phyloP scores from a whole-genome alignment of 257 asterid genomes.

The Euphrasia confusa region DNA sequence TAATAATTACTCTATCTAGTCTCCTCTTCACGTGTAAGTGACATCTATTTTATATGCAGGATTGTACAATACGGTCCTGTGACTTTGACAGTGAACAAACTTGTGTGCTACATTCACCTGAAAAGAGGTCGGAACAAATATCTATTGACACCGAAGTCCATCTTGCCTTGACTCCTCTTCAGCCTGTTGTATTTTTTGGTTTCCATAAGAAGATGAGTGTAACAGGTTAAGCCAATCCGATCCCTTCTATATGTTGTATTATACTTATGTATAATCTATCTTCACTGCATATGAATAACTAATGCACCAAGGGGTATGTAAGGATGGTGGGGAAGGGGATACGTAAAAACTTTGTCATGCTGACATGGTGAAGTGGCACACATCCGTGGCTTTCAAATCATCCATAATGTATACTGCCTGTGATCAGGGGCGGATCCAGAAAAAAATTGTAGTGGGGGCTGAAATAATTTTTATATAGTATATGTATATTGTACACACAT shows the following conservation, averaged over 20 bases:
- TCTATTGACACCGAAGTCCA: slow-evolving; percentile 93
- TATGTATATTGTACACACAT: too few species aligned
- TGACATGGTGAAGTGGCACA: slow-evolving; percentile 18
- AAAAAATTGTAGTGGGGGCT: too few species aligned
- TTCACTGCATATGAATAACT: not conserved
- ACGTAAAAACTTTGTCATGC: not conserved
- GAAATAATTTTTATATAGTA: too few species aligned
- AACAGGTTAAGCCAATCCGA: slow-evolving; percentile 52
- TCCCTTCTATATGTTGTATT: slow-evolving; percentile 10
- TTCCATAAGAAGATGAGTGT: slow-evolving; percentile 98
- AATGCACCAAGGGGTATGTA: not conserved
- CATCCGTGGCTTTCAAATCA: not conserved
- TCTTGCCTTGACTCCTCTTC: slow-evolving; percentile 96
- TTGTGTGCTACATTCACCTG: slow-evolving; percentile 95
- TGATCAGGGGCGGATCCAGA: not conserved
- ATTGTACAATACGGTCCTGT: slow-evolving; percentile 98
- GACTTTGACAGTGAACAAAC: slow-evolving; percentile 97
- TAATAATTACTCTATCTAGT: slow-evolving; percentile 12
- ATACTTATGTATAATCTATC: slow-evolving; percentile 11
- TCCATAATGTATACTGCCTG: not conserved
- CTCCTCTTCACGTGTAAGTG: slow-evolving; percentile 25
- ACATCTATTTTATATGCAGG: slow-evolving; percentile 42
- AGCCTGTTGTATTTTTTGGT: slow-evolving; percentile 94
- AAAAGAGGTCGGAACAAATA: slow-evolving; percentile 89
- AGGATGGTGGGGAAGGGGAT: not conserved